Evolutionary conservation across 1,139 yeast species (phyloP), one percentile per base, ranked within the genome.

Genomic region (Suhomyces bribrorum): DNA sequence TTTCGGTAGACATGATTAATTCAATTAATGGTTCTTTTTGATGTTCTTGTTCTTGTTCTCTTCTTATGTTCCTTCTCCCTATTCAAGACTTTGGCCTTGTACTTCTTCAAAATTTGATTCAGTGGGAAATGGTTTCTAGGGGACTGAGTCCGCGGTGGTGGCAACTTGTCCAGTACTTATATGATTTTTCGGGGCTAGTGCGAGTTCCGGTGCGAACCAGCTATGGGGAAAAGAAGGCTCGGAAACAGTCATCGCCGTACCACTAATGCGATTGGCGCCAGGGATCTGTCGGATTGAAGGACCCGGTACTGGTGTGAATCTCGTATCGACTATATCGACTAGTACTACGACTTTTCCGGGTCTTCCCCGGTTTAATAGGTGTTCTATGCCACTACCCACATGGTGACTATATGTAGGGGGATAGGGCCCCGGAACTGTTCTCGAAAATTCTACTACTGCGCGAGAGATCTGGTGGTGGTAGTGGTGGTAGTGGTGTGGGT

Each of bases 101-200:
- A 17, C 35, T 31, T 31, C 20, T 37, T 37, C 37, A 33, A 20
- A 38, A 38, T 38, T n/a, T 20, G 38, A 34, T 38, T 38, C 38
- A 24, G 24, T 18, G 38, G 37, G 35, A 31, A 34, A 28, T 27
- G 36, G 32, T 20, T 20, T 20, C 23, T 20, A 8, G 27, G 20
- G 28, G 11, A 23, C 34, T 34, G 16, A 26, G 16, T 9, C 16
- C 30, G 20, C 23, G 26, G 18, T 24, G 22, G 18, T 17, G 31
- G 38, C 42, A 34, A 35, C 33, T 28, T 28, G 32, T 24, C 36
- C 38, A 29, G 13, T 35, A 31, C 42, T 38, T 38, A 38, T 29
- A 38, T 38, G 38, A 34, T 38, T 38, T 38, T 38, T 35, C 34
- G 36, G 23, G 23, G 23, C 23, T 20, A 20, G 23, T 20, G 23